Evolutionary conservation across 306 rosid genomes (phyloP).

Genomic region (Prunus armeniaca): DNA sequence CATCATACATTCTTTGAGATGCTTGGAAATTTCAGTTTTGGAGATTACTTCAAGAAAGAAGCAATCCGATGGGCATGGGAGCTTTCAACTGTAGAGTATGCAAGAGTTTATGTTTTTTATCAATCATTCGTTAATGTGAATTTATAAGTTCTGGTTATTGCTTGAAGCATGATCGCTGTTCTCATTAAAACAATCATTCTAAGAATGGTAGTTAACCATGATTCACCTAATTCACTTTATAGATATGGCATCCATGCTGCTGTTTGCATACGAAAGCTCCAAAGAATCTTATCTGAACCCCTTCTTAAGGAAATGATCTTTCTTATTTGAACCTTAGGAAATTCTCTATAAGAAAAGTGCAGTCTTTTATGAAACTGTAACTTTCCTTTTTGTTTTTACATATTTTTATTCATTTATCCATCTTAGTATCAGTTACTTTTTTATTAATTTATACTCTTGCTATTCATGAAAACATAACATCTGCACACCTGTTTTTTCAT

Average conservation of each 20-base stretch:
- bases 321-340: not conserved
- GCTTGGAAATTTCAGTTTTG: constrained; percentile 99
- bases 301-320: not conserved
- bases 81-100: constrained; percentile 77
- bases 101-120: constrained; percentile 9
- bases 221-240: not conserved
- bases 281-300: not conserved
- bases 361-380: not conserved
- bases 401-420: not conserved
- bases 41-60: constrained; percentile 92
- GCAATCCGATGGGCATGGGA: constrained; percentile 98
- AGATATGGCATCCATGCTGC: not conserved
- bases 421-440: not conserved
- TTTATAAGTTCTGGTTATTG: not conserved
- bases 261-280: not conserved
- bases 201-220: not conserved
- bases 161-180: not conserved
- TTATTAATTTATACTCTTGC: not conserved
- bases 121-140: not conserved
- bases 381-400: not conserved
- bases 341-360: not conserved
- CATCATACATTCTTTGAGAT: constrained; percentile 95
- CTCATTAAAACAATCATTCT: not conserved
- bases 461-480: not conserved
- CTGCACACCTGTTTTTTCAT: constrained; percentile 20